A percentile compares a stretch with the other conserved stretches of the same genome.
Evolutionary conservation across 2,329 filamentous ascomycete species (phyloP).

Genomic region (Lachnellula arida): DNA sequence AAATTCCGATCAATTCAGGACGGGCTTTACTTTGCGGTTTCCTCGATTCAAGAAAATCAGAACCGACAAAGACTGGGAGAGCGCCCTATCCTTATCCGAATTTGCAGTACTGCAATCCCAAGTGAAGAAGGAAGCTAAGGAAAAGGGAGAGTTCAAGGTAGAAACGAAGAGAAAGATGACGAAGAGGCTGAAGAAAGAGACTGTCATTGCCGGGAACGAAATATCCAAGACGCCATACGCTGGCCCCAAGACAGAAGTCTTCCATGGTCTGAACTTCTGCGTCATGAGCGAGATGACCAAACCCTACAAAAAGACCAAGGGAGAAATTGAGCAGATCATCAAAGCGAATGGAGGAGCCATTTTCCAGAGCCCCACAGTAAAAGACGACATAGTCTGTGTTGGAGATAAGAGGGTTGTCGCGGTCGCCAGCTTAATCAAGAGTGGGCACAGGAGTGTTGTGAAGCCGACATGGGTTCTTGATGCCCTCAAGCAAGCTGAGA

Average conservation of each 20-base stretch:
- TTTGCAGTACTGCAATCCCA: constrained; percentile 67
- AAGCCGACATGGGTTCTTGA: constrained; percentile 80
- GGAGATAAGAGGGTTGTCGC: constrained; percentile 79
- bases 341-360: constrained; percentile 79
- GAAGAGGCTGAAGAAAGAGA: constrained; percentile 64
- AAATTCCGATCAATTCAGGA: constrained; percentile 71
- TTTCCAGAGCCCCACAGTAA: constrained; percentile 65
- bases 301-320: constrained; percentile 70
- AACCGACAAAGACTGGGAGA: constrained; percentile 79
- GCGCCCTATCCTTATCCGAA: constrained; percentile 71
- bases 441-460: constrained; percentile 65
- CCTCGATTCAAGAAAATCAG: constrained; percentile 81
- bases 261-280: constrained; percentile 74
- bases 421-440: constrained; percentile 76
- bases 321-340: constrained; percentile 73
- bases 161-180: constrained; percentile 56
- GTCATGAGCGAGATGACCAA: constrained; percentile 71
- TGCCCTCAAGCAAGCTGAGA: constrained; percentile 48
- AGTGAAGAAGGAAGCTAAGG: constrained; percentile 64
- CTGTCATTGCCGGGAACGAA: constrained; percentile 68
- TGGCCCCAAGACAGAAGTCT: constrained; percentile 58
- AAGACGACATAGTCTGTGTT: constrained; percentile 62
- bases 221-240: constrained; percentile 47
- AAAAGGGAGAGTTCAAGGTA: constrained; percentile 69
- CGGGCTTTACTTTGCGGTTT: constrained; percentile 76